Conservation (phyloP, 2,329 filamentous ascomycete genomes). For the Exophiala sp. region DNA sequence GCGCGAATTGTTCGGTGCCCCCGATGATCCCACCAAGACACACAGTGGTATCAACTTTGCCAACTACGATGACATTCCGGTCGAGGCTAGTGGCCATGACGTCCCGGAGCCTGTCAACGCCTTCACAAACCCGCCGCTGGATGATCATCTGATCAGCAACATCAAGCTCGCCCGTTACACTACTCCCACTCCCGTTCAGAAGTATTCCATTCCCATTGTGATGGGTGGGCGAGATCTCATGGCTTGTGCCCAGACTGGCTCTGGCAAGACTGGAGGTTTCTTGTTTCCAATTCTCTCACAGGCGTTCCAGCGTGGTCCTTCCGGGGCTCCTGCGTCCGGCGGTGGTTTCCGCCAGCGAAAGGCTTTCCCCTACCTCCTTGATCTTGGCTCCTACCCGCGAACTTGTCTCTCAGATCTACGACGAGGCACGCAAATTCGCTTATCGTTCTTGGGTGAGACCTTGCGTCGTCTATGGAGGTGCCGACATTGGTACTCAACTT, state of each 20-base stretch:
- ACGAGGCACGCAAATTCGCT: constrained; percentile 94
- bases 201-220: constrained; percentile 98
- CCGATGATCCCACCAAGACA: constrained; percentile 90
- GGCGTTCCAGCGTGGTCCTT: constrained; percentile 85
- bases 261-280: constrained; percentile 99
- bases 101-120: constrained; percentile 85
- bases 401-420: constrained; percentile 96
- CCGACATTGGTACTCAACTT: constrained; percentile 95
- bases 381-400: constrained; percentile 97
- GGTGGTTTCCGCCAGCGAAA: constrained; percentile 92
- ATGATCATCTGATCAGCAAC: constrained; percentile 87
- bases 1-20: constrained; percentile 87
- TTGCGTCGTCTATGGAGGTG: constrained; percentile 97
- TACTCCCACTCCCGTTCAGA: constrained; percentile 93
- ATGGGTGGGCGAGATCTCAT: constrained; percentile 97
- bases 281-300: constrained; percentile 98
- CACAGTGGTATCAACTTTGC: constrained; percentile 99
- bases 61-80: constrained; percentile 99
- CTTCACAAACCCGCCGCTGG: constrained; percentile 91
- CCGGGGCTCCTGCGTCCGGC: constrained; percentile 56
- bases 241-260: constrained; percentile 99
- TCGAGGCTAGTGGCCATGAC: constrained; percentile 89
- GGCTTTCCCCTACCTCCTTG: constrained; percentile 90
- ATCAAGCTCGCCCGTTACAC: constrained; percentile 93
- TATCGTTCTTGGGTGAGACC: constrained; percentile 99